Base-by-base conservation (phyloP, 208 protist genomes). In the Trypanosoma cruzi region DNA sequence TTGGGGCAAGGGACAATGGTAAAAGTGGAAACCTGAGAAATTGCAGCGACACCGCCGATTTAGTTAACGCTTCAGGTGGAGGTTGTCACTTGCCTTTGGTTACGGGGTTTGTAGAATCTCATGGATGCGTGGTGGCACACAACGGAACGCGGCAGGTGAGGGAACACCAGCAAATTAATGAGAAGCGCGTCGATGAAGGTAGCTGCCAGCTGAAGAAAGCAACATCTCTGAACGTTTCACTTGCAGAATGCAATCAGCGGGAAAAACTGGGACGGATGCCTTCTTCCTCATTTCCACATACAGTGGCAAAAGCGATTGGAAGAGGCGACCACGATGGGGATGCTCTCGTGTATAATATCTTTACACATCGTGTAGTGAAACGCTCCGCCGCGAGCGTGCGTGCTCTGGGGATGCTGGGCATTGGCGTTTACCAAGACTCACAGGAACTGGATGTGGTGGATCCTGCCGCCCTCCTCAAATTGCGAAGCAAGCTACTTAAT, bases 331-430 rank as follows among this genome's bases (percentile, higher is more conserved):
- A 57, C 40, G 40, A 64, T 24, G n/a, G 48, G 22, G 48, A 71
- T 53, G 37, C 8, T 42, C 60, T 93, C 31, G 79, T 96, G 6
- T 93, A 85, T 67, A 96, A 96, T 69, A 68, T 92, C 28, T 96
- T 96, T 76, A 96, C 88, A n/a, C 80, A 86, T 3, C 88, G 91
- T 52, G 80, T 96, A 16, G 79, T 77, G 13, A 79, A 81, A 69
- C 60, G 72, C 2, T 77, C 73, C 44, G 80, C 88, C 7, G 32
- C 79, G 6, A 77, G 66, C 37, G 68, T 96, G 5, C 79, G 71
- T 22, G 10, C 70, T 14, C 83, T 96, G 16, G 59, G 73, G 0
- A 49, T 90, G 20, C 26, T 94, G 18, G 91, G 91, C 24, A 83
- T 96, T 68, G 74, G 62, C n/a, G 77, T 92, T 4, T 54, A 82